Evolutionary conservation across 345 rosid species (phyloP).

Genomic region (Gossypium rotundifolium): DNA sequence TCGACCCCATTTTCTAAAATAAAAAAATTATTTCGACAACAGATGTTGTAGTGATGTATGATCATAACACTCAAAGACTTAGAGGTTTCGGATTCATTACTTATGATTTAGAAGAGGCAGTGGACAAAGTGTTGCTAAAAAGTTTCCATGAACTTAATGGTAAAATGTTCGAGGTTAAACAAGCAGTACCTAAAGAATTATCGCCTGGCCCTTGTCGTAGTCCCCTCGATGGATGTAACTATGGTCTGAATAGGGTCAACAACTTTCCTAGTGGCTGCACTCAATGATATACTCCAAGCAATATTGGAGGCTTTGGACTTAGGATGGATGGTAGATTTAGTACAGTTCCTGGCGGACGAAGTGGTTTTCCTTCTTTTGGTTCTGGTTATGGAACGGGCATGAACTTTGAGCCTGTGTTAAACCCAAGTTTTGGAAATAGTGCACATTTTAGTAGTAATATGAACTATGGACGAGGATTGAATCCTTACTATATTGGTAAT

Average conservation of each 20-base stretch:
- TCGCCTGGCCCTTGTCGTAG: slow-evolving; percentile 67
- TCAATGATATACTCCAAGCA: slow-evolving; percentile 45
- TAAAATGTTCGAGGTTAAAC: background rate
- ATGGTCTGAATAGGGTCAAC: background rate
- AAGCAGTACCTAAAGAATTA: slow-evolving; percentile 50
- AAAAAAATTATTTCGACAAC: no score
- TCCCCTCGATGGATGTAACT: slow-evolving; percentile 51
- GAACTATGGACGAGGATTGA: slow-evolving; percentile 57
- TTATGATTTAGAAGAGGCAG: slow-evolving; percentile 2
- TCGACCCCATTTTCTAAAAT: no score
- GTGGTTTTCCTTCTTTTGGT: background rate
- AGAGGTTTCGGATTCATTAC: background rate
- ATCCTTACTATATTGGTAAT: slow-evolving; percentile 57
- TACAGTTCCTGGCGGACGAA: background rate
- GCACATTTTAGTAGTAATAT: slow-evolving; percentile 43
- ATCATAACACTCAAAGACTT: background rate
- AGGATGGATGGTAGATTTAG: slow-evolving; percentile 40
- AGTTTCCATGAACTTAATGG: background rate
- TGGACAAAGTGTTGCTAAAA: slow-evolving; percentile 1
- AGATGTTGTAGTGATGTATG: slow-evolving; percentile 5
- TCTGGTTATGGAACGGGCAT: slow-evolving; percentile 54
- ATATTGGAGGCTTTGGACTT: slow-evolving; percentile 58
- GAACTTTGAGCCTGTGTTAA: slow-evolving; percentile 55
- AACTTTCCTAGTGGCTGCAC: background rate
- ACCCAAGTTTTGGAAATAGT: slow-evolving; percentile 21